Base-by-base conservation (phyloP, 257 asterid species). In the Penstemon eatonii region DNA sequence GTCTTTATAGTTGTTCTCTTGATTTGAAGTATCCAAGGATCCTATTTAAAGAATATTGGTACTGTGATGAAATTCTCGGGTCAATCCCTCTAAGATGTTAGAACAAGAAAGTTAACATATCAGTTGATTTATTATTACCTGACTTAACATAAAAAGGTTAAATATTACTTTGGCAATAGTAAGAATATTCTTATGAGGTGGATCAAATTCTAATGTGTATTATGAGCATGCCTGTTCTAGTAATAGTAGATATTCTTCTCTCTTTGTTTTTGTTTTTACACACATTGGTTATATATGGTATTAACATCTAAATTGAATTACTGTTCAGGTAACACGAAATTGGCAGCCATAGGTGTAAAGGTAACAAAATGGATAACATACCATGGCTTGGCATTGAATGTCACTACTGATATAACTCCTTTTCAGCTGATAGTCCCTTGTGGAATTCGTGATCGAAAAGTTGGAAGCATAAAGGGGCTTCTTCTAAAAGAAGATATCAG, bases 381-480 rank as follows among this genome's bases (percentile, higher is more conserved):
- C 78, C 99, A 90, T 73, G 96, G 97, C 33, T 57, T 93, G 77
- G 93, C 96, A 15, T 82, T 91, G 75, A 91, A 91, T 67, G 91
- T 91, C 78, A 80, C 87, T 71, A 87, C 96, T 15, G 86, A 91
- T 74, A 18, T 82, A 54, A 43, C 79, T 7, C 86, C 95, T 40
- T 91, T 91, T 74, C 73, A 76, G 47, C 83, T 25, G 73, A 91
- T 87, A 33, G 82, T 87, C 60, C 97, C 96, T 0, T 93, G 97
- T 68, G 99, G 99, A 60, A 90, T 93, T 64, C 79, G 61, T 45
- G 91, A 83, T 82, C 95, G 87, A 39, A 79, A 52, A 77, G 96
- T 93, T 56, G 99, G 95, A 68, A 85, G 88, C 70, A 71, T 93
- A 66, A 89, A 88, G 70, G 79, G 72, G 18, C 76, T 90, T 39